phyloP scores from a whole-genome alignment of 2,329 filamentous ascomycete genomes.

The Aspergillus sp. region DNA sequence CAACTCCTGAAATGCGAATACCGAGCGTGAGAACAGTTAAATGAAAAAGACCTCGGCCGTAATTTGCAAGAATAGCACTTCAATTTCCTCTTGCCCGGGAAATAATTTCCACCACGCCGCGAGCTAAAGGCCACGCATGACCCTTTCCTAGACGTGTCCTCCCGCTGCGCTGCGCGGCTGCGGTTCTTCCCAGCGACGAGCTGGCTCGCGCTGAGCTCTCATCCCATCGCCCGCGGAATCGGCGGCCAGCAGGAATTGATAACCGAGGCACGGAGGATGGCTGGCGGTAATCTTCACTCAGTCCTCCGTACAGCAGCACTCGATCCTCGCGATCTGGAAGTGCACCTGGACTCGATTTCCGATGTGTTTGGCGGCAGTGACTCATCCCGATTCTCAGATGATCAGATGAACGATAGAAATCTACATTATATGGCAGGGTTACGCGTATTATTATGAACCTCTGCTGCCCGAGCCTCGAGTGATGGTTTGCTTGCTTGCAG shows the following conservation, averaged over 20 bases:
- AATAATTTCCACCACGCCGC: neutral
- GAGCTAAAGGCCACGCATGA: neutral
- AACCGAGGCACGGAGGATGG: neutral
- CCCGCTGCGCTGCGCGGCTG: neutral
- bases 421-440: neutral
- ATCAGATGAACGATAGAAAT: neutral
- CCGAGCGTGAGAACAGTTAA: neutral
- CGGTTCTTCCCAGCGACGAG: neutral
- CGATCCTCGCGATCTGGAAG: too few relatives aligned
- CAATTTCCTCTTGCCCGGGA: neutral
- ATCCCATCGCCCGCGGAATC: conserved; percentile 1
- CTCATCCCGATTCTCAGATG: neutral
- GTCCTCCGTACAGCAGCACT: neutral
- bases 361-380: neutral
- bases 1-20: neutral
- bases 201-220: too few relatives aligned
- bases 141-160: neutral
- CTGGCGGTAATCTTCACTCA: neutral
- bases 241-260: neutral
- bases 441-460: neutral
- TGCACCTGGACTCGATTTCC: neutral
- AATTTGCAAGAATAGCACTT: neutral
- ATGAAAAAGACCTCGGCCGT: neutral
- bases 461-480: neutral
- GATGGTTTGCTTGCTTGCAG: neutral